Evolutionary conservation across 768 basidiomycete species (phyloP), one percentile per base, ranked within the genome.

Genomic region (Agrocybe praecox): DNA sequence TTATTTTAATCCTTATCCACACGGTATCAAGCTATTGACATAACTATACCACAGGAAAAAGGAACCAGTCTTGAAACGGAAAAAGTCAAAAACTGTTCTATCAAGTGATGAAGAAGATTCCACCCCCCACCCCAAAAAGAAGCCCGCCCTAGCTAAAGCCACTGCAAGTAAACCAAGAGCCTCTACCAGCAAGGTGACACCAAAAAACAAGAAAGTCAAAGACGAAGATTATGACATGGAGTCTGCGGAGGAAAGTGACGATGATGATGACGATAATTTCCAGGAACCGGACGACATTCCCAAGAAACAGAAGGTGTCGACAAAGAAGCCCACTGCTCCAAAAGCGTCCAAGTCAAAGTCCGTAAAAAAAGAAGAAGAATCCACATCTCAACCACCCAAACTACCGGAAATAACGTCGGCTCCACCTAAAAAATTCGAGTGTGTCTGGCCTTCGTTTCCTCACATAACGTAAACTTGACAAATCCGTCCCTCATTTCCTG

Each of bases 41-140:
- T 34, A 33, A 26, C 33, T 32, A 18, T 52, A 46, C 46, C 45
- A 23, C 29, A 63, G 60, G 24, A 58, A 57, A 53, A 54, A 60
- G 22, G 45, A 14, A 42, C 29, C 53, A 10, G 51, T 60, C 42
- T 46, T 61, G 58, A 56, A 64, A 53, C 59, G 66, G 7, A 64
- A 62, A n/a, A 62, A 64, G 48, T 61, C 58, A 14, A 61, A 36
- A 12, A 46, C 52, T 9, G 43, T 62, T 22, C 18, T 50, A 57
- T 72, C 74, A 1, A 77, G 74, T 54, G 78, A 79, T 26, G 77
- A 77, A 21, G 75, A 78, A 15, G 72, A 72, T 3, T 59, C 57
- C 15, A 62, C 74, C 0, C 57, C 63, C 0, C 76, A 78, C 1
- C 75, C 75, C 2, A 76, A 70, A 68, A 80, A 80, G 70, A 80